Base-by-base conservation (phyloP, 1,284 basidiomycete species). In the Ganoderma lucidum region DNA sequence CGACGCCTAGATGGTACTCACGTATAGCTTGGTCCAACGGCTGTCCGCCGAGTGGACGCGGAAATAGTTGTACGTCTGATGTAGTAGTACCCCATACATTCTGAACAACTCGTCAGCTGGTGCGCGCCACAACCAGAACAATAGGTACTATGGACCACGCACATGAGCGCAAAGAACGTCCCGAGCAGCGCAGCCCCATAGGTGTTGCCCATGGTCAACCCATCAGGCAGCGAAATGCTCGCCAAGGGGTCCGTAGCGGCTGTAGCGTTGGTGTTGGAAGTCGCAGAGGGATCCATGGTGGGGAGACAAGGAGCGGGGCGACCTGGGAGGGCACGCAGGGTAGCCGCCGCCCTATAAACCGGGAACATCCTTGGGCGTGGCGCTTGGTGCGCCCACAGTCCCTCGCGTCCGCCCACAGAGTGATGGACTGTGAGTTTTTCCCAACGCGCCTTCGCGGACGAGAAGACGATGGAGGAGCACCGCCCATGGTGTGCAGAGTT, bases 171-270 rank as follows among this genome's bases (percentile, higher is more conserved):
- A 45, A 62, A 32, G 61, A 62, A 62, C 14, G 61, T 62, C 39
- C 41, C 61, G 28, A 62, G 41, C 42, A 66, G 39, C 14, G 58
- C 23, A 2, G 69, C 69, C 17, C 69, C 69, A 15, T 61, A 67
- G 17, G 68, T 63, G 10, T 64, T 69, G 56, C 60, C 58, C 37
- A 69, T 58, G 0, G 64, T 45, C 30, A 60, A 39, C 15, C 59
- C 53, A 3, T 32, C 53, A 30, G 30, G 53, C 28, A 51, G 53
- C 48, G 48, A 23, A 5, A 51, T 6, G 3, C 48, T n/a, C 48
- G 48, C 48, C 19, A 28, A 28, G 14, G 51, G 23, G 19, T 19
- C 19, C 10, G 23, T 30, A 30, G 51, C 23, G 12, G 51, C 51
- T 5, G 2, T 15, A 30, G 53, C 23, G 23, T 23, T n/a, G 17